Conservation (phyloP, 306 rosid genomes). For the Rosa multiflora region DNA sequence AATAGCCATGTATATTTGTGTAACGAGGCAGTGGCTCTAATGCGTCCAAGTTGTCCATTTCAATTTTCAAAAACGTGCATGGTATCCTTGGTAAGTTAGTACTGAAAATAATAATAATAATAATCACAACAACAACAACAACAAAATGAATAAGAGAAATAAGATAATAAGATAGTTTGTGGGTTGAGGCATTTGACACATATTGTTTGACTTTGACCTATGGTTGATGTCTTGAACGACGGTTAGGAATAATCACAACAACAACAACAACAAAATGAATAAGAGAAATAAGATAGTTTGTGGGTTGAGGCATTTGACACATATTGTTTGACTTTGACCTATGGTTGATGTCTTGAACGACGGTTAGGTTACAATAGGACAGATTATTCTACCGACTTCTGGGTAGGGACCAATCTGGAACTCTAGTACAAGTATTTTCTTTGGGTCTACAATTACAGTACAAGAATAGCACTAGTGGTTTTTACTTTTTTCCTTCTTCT, state of each 20-base stretch:
- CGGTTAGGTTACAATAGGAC: background rate
- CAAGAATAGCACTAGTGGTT: too few species aligned
- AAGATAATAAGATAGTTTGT: background rate
- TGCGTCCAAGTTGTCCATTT: too few species aligned
- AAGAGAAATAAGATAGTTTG: background rate
- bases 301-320: background rate
- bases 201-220: conserved; percentile 9
- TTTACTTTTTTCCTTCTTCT: too few species aligned
- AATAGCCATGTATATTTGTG: too few species aligned
- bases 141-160: background rate
- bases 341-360: conserved; percentile 10
- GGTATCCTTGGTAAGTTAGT: too few species aligned
- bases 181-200: background rate
- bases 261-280: background rate
- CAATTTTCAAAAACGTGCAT: too few species aligned
- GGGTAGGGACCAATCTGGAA: background rate
- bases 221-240: conserved; percentile 10
- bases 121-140: too few species aligned
- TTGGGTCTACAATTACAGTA: too few species aligned
- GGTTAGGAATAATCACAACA: background rate
- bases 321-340: conserved; percentile 9
- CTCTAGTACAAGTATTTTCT: background rate
- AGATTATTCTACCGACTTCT: background rate
- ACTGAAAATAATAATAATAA: too few species aligned
- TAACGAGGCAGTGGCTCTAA: too few species aligned